phyloP scores from a whole-genome alignment of 208 protist species.

The Trypanosoma avium region DNA sequence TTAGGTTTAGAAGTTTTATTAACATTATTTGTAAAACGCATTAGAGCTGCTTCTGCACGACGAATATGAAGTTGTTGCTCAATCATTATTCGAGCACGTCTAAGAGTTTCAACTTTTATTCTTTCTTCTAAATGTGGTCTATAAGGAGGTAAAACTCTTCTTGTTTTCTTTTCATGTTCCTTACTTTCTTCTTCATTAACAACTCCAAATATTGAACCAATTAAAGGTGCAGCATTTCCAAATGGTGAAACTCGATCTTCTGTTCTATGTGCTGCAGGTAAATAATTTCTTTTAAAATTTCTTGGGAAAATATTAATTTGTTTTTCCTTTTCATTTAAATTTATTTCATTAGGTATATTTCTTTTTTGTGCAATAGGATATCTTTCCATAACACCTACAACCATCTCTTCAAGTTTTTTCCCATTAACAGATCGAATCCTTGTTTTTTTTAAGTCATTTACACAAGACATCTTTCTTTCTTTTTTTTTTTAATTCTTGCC shows the following conservation, averaged over 20 bases:
- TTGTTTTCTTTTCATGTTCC: too few species aligned
- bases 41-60: constrained; percentile 3
- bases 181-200: too few species aligned
- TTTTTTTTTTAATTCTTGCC: too few species aligned
- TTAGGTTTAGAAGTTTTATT: neutral
- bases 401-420: neutral
- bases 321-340: neutral
- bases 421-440: too few species aligned
- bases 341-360: neutral
- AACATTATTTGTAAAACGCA: neutral
- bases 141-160: too few species aligned
- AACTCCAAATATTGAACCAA: too few species aligned
- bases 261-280: neutral
- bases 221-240: neutral
- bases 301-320: neutral
- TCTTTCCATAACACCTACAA: constrained; percentile 22
- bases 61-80: constrained; percentile 28
- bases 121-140: constrained; percentile 18
- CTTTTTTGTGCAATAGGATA: constrained; percentile 13
- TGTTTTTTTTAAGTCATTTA: too few species aligned
- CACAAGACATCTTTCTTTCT: too few species aligned
- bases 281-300: neutral
- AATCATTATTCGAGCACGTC: constrained; percentile 27
- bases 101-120: constrained; percentile 26
- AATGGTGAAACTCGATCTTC: neutral